Percentiles rank a stretch among this genome's conserved stretches.
Conservation (phyloP, 2,329 filamentous ascomycete genomes). For the Sporothrix inflata region DNA sequence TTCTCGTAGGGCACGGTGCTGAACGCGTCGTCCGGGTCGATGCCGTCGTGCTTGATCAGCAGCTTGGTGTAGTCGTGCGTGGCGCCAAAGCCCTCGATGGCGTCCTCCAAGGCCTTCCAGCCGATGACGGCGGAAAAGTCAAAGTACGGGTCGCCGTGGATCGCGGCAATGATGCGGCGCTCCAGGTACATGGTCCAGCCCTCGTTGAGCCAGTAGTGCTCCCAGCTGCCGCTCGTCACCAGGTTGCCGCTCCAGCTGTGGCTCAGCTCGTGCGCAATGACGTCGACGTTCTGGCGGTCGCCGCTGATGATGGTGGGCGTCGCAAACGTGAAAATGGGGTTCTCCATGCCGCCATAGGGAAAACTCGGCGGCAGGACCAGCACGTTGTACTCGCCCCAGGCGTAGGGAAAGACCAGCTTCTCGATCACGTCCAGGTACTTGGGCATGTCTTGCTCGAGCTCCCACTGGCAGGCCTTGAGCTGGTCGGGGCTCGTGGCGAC, state of each 20-base stretch:
- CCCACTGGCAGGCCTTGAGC: slow-evolving; percentile 81
- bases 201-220: slow-evolving; percentile 75
- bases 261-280: slow-evolving; percentile 84
- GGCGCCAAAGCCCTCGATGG: slow-evolving; percentile 74
- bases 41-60: slow-evolving; percentile 81
- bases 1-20: slow-evolving; percentile 94
- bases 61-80: slow-evolving; percentile 94
- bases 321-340: slow-evolving; percentile 92
- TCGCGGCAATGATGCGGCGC: slow-evolving; percentile 73
- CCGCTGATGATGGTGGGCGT: slow-evolving; percentile 94
- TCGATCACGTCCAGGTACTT: slow-evolving; percentile 89
- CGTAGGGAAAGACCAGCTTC: slow-evolving; percentile 79
- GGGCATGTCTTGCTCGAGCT: slow-evolving; percentile 87
- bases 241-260: slow-evolving; percentile 89
- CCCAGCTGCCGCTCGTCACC: slow-evolving; percentile 78
- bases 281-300: slow-evolving; percentile 88
- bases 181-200: slow-evolving; percentile 97
- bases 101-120: slow-evolving; percentile 82
- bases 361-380: slow-evolving; percentile 88
- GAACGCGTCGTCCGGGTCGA: slow-evolving; percentile 95
- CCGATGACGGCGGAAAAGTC: slow-evolving; percentile 96
- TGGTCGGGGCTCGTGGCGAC: slow-evolving; percentile 90
- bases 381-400: slow-evolving; percentile 95
- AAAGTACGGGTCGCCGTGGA: slow-evolving; percentile 83
- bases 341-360: slow-evolving; percentile 89